Evolutionary conservation across 164 flowering plant genomes (phyloP), one percentile per base, ranked within the genome.

Genomic region (Amborella trichopoda): DNA sequence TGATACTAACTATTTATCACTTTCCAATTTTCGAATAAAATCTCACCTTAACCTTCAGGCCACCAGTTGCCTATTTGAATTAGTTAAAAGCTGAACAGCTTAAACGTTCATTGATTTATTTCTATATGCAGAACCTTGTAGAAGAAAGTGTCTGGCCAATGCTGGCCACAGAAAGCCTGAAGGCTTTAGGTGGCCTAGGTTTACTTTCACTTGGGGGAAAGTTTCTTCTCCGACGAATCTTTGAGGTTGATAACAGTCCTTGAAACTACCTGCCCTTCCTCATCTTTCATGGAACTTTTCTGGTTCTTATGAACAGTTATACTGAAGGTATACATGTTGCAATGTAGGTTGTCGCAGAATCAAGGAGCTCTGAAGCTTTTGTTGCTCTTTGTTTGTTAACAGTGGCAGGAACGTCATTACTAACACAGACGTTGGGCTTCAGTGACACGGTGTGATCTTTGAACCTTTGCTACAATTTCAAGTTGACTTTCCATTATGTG

Each of bases 341-440:
- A 56, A 32, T 49, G 41, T 71, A 91, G 99, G 78, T 91, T 74
- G 90, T 91, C 56, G 99, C 99, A 39, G 99, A 91, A 69, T 56
- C 99, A 52, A 82, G 99, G 60, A 87, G 96, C 63, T 74, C 95
- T 26, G 99, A 91, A 65, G 99, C 96, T 49, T 91, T 91, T 75
- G 93, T 91, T 54, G 96, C 95, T 40, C 87, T 91, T 17, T 91
- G 99, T 69, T 62, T 91, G 32, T 77, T 91, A 39, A 84, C 96
- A 17, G 90, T 87, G 53, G 81, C 95, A 50, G 99, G 99, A 61
- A 91, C 95, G 56, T 87, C 99, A 58, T 95, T 91, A 56, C 10
- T 81, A 48, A 91, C 99, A 6, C 99, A 91, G 53, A 68, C 70
- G 62, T 65, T 91, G 70, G 96, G 99, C 53, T 91, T 91, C 54